Evolutionary conservation across 176 grass and related monocot species (phyloP), one percentile per base, ranked within the genome.

Genomic region (Carex littledalei): DNA sequence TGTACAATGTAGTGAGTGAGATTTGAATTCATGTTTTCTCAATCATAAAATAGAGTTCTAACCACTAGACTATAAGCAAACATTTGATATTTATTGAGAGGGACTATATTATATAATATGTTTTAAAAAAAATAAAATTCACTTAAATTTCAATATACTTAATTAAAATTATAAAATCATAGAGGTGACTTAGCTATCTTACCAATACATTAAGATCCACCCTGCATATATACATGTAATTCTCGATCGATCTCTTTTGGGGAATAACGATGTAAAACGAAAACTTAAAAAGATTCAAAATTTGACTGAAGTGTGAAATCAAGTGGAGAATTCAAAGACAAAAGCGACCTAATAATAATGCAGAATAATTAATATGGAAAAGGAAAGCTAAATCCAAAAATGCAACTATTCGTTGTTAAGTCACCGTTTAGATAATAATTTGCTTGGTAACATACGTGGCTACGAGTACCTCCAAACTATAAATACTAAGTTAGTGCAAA

Each of bases 321-420:
- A 32, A 78, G 24, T 78, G 47, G 43, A 43, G 24, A 32, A 78
- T 78, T 24, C 15, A 17, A 78, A 13, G 47, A 78, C n/a, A 55
- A 56, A 47, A 74, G 1, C 18, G 12, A 47, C 74, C 74, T 54
- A 56, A 56, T 81, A 83, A 67, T 83, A 24, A 53, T 68, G 34
- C n/a, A n/a, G 14, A 67, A 65, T 16, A 83, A 29, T 29, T 16
- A 83, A 29, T 29, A 52, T 18, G 12, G 13, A 52, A 68, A 67
- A 61, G 16, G 22, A 65, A 83, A 67, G 26, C 53, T 17, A 83
- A 83, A 83, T 63, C 47, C 61, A 83, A 68, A 83, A 32, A 10
- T 68, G 57, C 62, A 67, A 43, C 59, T 83, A 67, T 83, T 29
- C 6, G 50, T 53, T 77, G 6, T 24, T 63, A 78, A 78, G 14